These are phyloP conservation scores for Rhizopogon sp. DNA, from an alignment of 768 basidiomycete species.

Conservation along the genomic window DNA sequence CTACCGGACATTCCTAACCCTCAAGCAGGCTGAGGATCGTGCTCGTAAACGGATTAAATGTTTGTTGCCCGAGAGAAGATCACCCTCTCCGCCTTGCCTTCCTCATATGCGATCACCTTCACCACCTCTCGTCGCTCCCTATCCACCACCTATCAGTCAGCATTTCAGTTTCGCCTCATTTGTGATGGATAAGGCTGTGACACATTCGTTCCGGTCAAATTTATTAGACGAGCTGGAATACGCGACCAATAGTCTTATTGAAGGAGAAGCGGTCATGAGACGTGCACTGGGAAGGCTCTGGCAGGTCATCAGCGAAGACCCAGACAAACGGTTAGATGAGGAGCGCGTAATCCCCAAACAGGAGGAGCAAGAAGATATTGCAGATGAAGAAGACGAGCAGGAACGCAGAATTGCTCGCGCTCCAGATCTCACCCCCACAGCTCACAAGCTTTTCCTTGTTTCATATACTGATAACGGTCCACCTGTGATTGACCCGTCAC, in stretches of 20 bases:
- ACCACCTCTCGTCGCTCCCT: slow-evolving; percentile 74
- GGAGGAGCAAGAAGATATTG: slow-evolving; percentile 60
- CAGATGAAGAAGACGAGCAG: slow-evolving; percentile 29
- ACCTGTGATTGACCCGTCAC: slow-evolving; percentile 51
- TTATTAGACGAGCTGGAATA: slow-evolving; percentile 76
- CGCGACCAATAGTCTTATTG: slow-evolving; percentile 78
- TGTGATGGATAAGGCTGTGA: slow-evolving; percentile 80
- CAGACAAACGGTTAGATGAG: slow-evolving; percentile 32
- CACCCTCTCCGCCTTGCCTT: slow-evolving; percentile 66
- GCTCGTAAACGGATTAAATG: slow-evolving; percentile 76
- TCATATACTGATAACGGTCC: slow-evolving; percentile 42
- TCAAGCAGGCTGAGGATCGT: slow-evolving; percentile 67
- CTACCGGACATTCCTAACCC: slow-evolving; percentile 7
- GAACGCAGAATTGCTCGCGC: slow-evolving; percentile 49
- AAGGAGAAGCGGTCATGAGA: slow-evolving; percentile 71
- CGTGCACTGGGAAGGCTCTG: slow-evolving; percentile 75
- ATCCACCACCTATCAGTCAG: slow-evolving; percentile 59
- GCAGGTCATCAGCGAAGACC: slow-evolving; percentile 76
- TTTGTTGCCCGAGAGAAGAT: slow-evolving; percentile 59
- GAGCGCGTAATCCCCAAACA: slow-evolving; percentile 58
- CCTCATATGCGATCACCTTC: slow-evolving; percentile 77
- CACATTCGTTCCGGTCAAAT: slow-evolving; percentile 77
- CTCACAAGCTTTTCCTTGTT: slow-evolving; percentile 64
- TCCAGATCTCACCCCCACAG: slow-evolving; percentile 60
- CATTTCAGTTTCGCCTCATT: slow-evolving; percentile 80